These are phyloP conservation scores for Coprinellus aureogranulatus DNA, from an alignment of 768 basidiomycete species.

Conservation along the genomic window DNA sequence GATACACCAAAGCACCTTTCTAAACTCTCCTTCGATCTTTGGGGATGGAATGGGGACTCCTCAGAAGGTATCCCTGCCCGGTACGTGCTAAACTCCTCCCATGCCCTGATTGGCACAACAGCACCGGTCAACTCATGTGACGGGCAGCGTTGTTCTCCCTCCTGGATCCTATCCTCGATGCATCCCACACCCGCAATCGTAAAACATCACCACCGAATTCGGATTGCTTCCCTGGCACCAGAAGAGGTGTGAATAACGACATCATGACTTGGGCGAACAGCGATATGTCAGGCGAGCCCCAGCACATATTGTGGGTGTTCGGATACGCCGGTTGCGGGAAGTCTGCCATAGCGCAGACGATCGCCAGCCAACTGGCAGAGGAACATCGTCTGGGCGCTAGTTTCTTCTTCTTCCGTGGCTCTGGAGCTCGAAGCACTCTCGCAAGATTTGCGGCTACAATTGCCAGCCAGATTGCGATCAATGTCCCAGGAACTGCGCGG, in stretches of 20 bases:
- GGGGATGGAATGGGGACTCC: too few relatives aligned
- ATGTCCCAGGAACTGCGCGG: not conserved
- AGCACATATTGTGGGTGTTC: not conserved
- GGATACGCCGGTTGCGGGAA: slow-evolving; percentile 2
- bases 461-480: not conserved
- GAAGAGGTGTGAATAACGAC: not conserved
- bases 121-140: too few relatives aligned
- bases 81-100: too few relatives aligned
- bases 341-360: slow-evolving; percentile 2
- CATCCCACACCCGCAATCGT: not conserved
- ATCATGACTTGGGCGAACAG: not conserved
- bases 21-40: too few relatives aligned
- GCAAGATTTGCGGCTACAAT: not conserved
- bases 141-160: too few relatives aligned
- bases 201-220: not conserved
- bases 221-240: not conserved
- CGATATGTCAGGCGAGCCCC: not conserved
- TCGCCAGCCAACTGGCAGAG: not conserved
- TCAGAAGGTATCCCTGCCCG: too few relatives aligned
- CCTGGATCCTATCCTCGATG: not conserved
- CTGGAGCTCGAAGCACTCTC: not conserved
- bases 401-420: slow-evolving; percentile 5
- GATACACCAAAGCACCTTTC: too few relatives aligned
- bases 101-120: too few relatives aligned
- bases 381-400: not conserved